Conservation (phyloP, 225 moss, liverwort and hornwort genomes). For the Sphagnum tenellum region DNA sequence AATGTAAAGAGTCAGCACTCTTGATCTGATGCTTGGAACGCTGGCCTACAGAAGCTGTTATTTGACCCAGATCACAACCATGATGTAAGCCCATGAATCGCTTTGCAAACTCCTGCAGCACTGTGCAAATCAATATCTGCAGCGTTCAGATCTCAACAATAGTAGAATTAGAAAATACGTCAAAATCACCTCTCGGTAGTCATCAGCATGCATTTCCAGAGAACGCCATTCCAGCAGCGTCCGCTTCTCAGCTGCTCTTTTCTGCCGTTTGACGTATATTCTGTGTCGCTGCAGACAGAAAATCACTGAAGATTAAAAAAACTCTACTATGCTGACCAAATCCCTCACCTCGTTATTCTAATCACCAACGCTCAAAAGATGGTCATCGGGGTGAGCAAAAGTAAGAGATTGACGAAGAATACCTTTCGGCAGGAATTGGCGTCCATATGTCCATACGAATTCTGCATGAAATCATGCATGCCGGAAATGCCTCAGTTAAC, state of each 20-base stretch:
- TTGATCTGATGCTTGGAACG: background rate
- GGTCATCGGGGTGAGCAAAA: background rate
- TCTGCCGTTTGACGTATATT: conserved; percentile 41
- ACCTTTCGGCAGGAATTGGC: conserved; percentile 38
- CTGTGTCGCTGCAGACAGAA: conserved; percentile 24
- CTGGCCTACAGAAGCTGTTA: background rate
- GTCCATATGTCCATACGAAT: conserved; percentile 46
- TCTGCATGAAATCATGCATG: conserved; percentile 16
- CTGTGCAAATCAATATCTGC: background rate
- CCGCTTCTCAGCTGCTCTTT: conserved; percentile 46
- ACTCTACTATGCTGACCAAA: background rate
- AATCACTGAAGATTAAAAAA: background rate
- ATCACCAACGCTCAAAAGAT: background rate
- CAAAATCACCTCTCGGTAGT: conserved; percentile 24
- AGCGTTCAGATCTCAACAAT: background rate
- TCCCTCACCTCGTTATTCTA: background rate
- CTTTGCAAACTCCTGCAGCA: background rate
- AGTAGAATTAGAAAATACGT: too few species aligned
- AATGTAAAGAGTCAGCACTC: background rate
- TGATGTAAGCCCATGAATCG: too few species aligned
- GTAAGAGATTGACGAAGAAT: background rate
- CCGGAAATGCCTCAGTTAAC: too few species aligned
- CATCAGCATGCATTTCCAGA: conserved; percentile 41
- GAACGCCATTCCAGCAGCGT: conserved; percentile 46
- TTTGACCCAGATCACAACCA: background rate